phyloP scores from a whole-genome alignment of 495 filamentous ascomycete genomes.

The Neurospora sp. region DNA sequence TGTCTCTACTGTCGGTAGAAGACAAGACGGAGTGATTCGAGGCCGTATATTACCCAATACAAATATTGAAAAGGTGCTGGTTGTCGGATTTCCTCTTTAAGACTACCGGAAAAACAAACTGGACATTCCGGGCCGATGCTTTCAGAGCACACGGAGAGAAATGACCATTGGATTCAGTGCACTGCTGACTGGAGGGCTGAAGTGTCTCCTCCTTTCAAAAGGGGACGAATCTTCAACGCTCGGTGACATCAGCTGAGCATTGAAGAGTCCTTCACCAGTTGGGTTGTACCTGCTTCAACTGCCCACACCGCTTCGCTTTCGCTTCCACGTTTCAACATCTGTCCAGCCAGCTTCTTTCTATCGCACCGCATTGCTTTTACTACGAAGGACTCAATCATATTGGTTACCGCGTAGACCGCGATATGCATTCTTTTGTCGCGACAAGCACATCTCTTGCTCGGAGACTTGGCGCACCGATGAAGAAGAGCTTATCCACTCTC shows the following conservation, averaged over 20 bases:
- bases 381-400: neutral
- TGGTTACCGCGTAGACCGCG: neutral
- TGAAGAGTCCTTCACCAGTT: neutral
- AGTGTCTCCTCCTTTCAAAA: neutral
- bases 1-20: neutral
- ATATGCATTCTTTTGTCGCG: neutral
- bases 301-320: neutral
- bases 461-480: neutral
- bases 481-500: neutral
- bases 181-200: neutral
- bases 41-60: neutral
- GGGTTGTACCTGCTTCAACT: neutral
- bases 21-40: neutral
- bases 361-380: neutral
- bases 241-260: neutral
- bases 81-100: neutral
- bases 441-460: neutral
- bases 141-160: neutral
- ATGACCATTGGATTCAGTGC: neutral
- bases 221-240: neutral
- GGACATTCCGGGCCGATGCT: neutral
- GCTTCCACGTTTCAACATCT: neutral
- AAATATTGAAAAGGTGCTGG: neutral
- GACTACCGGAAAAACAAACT: neutral
- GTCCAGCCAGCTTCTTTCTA: neutral